Evolutionary conservation across 805 yeast species (phyloP).

Genomic region (Lipomyces starkeyi): DNA sequence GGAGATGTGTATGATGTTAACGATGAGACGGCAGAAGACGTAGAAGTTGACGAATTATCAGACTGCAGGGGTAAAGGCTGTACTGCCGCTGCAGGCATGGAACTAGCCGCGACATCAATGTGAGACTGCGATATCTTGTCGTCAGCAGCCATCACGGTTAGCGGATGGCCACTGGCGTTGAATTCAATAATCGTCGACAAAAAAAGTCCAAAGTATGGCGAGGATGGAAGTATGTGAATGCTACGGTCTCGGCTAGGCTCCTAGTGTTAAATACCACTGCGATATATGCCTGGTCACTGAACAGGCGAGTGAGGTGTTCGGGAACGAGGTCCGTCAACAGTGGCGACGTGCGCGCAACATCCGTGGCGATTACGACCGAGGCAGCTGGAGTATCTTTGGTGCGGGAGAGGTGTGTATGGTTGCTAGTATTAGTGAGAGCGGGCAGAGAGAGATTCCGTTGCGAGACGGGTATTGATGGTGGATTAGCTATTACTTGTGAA

Average conservation of each 20-base stretch:
- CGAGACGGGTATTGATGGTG: neutral
- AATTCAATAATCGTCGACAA: neutral
- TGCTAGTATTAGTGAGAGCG: neutral
- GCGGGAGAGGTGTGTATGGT: neutral
- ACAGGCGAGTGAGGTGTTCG: neutral
- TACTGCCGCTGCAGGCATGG: neutral
- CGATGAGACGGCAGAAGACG: neutral
- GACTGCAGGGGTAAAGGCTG: neutral
- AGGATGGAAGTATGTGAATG: neutral
- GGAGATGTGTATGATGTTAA: neutral
- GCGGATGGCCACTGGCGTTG: neutral
- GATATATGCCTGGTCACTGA: neutral
- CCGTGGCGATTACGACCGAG: neutral
- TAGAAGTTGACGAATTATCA: neutral
- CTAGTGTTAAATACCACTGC: neutral
- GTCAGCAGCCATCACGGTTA: neutral
- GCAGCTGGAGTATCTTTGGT: neutral
- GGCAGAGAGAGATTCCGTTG: neutral
- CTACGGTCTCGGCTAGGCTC: neutral
- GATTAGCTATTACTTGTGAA: too few species aligned
- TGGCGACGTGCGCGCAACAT: neutral
- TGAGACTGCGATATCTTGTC: neutral
- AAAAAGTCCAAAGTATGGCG: neutral
- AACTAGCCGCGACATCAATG: neutral
- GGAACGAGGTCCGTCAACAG: neutral